phyloP scores from a whole-genome alignment of 139 green algal genomes.

The Medakamo hakoo region DNA sequence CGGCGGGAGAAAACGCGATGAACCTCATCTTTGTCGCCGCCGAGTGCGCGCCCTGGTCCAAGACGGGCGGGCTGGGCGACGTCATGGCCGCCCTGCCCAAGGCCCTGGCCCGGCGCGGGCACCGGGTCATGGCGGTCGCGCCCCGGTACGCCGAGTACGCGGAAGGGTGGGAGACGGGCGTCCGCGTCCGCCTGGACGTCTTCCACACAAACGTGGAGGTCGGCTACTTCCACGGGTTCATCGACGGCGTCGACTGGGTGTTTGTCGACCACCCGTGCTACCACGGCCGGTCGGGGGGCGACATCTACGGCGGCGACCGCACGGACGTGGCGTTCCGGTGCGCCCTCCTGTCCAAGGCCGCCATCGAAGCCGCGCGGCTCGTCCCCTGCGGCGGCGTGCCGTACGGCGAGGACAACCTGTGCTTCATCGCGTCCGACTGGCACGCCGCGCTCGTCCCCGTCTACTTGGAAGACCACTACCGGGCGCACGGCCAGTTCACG shows the following conservation, averaged over 20 bases:
- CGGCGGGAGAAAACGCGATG: conserved; percentile 47
- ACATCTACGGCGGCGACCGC: conserved; percentile 68
- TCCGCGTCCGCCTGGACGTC: conserved; percentile 37
- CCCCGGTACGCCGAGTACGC: conserved; percentile 64
- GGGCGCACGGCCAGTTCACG: conserved; percentile 82
- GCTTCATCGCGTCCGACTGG: conserved; percentile 92
- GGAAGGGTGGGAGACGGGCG: conserved; percentile 55
- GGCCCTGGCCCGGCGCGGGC: conserved; percentile 53
- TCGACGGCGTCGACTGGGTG: conserved; percentile 75
- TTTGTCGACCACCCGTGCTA: conserved; percentile 85
- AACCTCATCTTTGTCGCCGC: conserved; percentile 92
- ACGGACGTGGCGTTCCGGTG: conserved; percentile 54
- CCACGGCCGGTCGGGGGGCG: conserved; percentile 24
- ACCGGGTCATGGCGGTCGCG: conserved; percentile 76
- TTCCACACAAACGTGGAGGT: conserved; percentile 35
- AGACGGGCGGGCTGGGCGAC: conserved; percentile 93
- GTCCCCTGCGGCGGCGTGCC: conserved; percentile 60
- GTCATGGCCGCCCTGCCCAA: conserved; percentile 89
- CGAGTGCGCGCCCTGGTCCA: conserved; percentile 92
- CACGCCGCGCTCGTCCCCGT: conserved; percentile 77
- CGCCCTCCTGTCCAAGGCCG: conserved; percentile 64
- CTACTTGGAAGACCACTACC: conserved; percentile 90
- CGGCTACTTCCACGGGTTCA: conserved; percentile 63
- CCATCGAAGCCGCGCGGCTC: conserved; percentile 69
- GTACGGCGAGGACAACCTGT: conserved; percentile 72